A percentile compares a stretch with the other conserved stretches of the same genome.
Evolutionary conservation across 768 basidiomycete species (phyloP).

Genomic region (Sporobolomyces roseus): DNA sequence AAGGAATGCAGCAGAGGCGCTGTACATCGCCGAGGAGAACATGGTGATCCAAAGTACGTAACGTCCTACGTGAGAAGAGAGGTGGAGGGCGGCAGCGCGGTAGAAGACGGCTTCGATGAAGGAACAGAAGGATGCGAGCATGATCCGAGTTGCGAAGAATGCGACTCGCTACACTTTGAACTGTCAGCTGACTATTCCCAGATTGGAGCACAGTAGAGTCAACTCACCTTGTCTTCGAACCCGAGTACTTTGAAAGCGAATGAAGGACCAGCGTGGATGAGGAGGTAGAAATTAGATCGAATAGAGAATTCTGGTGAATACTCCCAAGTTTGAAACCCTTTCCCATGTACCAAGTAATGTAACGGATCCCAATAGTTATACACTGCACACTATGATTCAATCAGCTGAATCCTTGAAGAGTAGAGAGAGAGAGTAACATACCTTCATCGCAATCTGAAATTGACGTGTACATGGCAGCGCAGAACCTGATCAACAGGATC

Average conservation of each 20-base stretch:
- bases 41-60: slow-evolving; percentile 84
- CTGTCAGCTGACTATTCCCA: background rate
- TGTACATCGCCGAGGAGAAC: slow-evolving; percentile 92
- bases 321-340: slow-evolving; percentile 98
- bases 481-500: slow-evolving; percentile 70
- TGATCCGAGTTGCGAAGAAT: slow-evolving; percentile 84
- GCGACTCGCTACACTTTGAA: slow-evolving; percentile 61
- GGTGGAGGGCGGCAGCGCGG: slow-evolving; percentile 68
- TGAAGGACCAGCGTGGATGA: slow-evolving; percentile 69
- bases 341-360: slow-evolving; percentile 78
- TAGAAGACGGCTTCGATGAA: slow-evolving; percentile 78
- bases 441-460: slow-evolving; percentile 99
- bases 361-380: slow-evolving; percentile 99
- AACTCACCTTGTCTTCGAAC: slow-evolving; percentile 67
- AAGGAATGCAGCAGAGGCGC: slow-evolving; percentile 80
- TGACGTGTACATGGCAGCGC: slow-evolving; percentile 81
- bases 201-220: background rate
- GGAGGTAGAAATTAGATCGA: slow-evolving; percentile 88
- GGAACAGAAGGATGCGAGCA: slow-evolving; percentile 67
- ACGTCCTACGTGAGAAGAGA: slow-evolving; percentile 87
- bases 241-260: slow-evolving; percentile 56
- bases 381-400: slow-evolving; percentile 55
- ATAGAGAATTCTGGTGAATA: slow-evolving; percentile 85
- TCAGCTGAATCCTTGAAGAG: background rate
- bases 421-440: slow-evolving; percentile 45